Conservation (phyloP, 2,329 filamentous ascomycete species). For the Claviceps pazoutovae region DNA sequence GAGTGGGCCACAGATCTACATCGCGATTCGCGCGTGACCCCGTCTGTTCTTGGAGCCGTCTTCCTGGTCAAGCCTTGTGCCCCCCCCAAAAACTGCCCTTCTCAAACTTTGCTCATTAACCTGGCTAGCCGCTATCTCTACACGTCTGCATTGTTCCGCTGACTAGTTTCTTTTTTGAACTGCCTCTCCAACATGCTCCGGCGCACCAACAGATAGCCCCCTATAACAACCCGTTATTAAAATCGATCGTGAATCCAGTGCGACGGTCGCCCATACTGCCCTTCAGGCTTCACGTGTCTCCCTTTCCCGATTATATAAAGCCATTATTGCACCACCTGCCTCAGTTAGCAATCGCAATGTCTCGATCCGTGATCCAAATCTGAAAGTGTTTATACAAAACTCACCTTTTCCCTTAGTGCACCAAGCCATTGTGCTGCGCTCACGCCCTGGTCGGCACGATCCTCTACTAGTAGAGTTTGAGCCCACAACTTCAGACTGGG, state of each 20-base stretch:
- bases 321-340: slow-evolving; percentile 2
- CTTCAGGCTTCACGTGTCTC: not conserved
- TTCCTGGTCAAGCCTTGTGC: not conserved
- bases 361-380: not conserved
- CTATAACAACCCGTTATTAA: too few species aligned
- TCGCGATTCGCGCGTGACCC: too few species aligned
- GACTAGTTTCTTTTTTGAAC: not conserved
- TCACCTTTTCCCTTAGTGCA: slow-evolving; percentile 83
- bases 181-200: not conserved
- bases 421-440: slow-evolving; percentile 92
- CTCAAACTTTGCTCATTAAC: not conserved
- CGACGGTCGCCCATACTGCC: not conserved
- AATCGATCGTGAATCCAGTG: not conserved
- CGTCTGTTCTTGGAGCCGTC: not conserved
- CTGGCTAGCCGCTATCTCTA: not conserved
- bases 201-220: not conserved
- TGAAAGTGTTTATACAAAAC: not conserved
- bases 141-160: not conserved
- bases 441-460: slow-evolving; percentile 84
- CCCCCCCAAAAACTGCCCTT: not conserved
- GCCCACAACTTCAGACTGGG: slow-evolving; percentile 93
- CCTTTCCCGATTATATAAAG: not conserved
- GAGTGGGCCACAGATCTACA: not conserved
- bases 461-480: slow-evolving; percentile 88
- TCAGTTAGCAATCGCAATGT: not conserved